Base-by-base conservation (phyloP, 2,329 filamentous ascomycete genomes). In the Stagonosporopsis chrysanthemi region DNA sequence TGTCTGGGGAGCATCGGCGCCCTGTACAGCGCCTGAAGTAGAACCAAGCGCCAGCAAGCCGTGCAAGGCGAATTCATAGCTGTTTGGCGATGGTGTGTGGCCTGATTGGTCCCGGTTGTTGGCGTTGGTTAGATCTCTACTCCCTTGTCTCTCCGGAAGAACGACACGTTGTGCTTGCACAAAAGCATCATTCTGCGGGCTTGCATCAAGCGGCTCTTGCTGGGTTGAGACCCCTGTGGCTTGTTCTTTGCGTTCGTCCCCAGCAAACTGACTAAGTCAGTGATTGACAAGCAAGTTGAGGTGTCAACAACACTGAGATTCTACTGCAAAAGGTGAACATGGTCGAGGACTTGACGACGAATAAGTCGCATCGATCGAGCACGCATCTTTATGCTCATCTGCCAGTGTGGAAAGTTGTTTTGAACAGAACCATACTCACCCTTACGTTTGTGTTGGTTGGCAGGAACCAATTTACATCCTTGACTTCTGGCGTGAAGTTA, bases 401-500 rank as follows among this genome's bases (percentile, higher is more conserved):
- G 5, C 35, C 6, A 17, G 17, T 9, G 7, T 35, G 14, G 7
- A 35, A 35, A 8, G 14, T 11, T 8, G 17, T 14, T 19, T 6
- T 23, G 14, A 31, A 5, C 4, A 17, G 17, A 33, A 41, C 11
- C 2, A 36, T 31, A 59, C 31, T 39, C 17, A 66, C 65, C 24
- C 53, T 58, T 23, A 68, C 42, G 35, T 58, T 63, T 28, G 44
- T 54, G 19, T 65, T 31, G 28, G 11, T 31, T 3, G 28, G 28
- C 4, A 31, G 28, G 11, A 31, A 31, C 28, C 28, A 31, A 3
- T 31, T 31, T 31, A 9, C 28, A 23, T n/a, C 63, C 36, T 49
- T 38, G 6, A 64, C 73, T 7, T 62, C 65, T 1, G 78, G 71
- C 0, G 81, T 82, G 42, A 78, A 75, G 5, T 78, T 78, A 61